Base-by-base conservation (phyloP, 2,329 filamentous ascomycete genomes). In the Botrytis paeoniae region DNA sequence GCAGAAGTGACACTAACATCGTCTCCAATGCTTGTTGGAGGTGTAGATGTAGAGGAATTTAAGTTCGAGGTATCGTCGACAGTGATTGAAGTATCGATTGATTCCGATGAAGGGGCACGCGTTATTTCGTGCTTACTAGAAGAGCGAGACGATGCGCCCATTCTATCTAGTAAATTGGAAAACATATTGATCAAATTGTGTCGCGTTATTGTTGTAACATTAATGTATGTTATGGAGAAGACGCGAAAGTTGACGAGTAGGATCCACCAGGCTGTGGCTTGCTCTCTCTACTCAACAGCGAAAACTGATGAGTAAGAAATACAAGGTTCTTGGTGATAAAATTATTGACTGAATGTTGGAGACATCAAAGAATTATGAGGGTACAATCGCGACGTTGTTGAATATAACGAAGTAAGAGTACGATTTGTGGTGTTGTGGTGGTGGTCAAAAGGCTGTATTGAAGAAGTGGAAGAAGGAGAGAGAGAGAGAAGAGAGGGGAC, bases 11-110 rank as follows among this genome's bases (percentile, higher is more conserved):
- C 83, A 82, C 89, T 91, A 74, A 84, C 85, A 77, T 84, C 86
- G 80, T 92, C 90, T 79, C 87, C 88, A 76, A 90, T 83, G 77
- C 89, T 92, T 66, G 90, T 92, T 37, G 89, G 89, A 64, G 91
- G 90, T 73, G 91, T 92, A 16, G 78, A 79, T 39, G 79, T 80
- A 59, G 77, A 78, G 54, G 78, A 79, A 71, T 76, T 76, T 71
- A 75, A 73, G 71, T 78, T 78, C n/a, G 78, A 76, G 43, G 75
- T 73, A 57, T 75, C 73, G 64, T 80, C 79, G 73, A 77, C 78
- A 39, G 79, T 80, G 61, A 78, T 76, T 48, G 73, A 69, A 66
- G 79, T 80, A 18, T 76, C 61, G 37, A 77, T 70, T 16, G 80
- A 80, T 57, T 79, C 77, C 32, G 77, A 73, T 20, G 79, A 77